A percentile compares a stretch with the other conserved stretches of the same genome.
These are phyloP conservation scores for Stemphylium lycopersici DNA, from an alignment of 2,329 filamentous ascomycete genomes.

Conservation along the genomic window DNA sequence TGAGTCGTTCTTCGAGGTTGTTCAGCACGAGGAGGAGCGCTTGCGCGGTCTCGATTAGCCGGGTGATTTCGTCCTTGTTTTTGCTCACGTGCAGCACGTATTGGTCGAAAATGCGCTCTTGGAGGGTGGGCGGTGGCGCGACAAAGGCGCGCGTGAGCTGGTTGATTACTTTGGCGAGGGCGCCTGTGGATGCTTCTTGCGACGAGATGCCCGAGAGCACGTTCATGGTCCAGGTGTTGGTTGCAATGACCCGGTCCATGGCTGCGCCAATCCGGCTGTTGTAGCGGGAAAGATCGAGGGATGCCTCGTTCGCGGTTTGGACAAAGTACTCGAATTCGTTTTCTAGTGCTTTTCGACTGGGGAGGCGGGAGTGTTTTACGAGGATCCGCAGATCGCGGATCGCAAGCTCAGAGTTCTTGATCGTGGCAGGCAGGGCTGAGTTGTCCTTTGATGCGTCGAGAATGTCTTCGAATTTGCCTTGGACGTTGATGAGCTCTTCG, in stretches of 20 bases:
- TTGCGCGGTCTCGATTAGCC: conserved; percentile 73
- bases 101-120: conserved; percentile 69
- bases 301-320: conserved; percentile 68
- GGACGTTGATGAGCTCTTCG: conserved; percentile 74
- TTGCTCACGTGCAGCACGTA: conserved; percentile 75
- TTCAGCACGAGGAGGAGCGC: conserved; percentile 69
- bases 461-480: conserved; percentile 78
- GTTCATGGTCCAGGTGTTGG: conserved; percentile 76
- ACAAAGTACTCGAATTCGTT: conserved; percentile 80
- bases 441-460: conserved; percentile 70
- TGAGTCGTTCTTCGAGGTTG: conserved; percentile 71
- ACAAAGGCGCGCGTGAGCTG: conserved; percentile 65
- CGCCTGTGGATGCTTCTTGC: conserved; percentile 48
- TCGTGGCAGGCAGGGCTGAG: conserved; percentile 73
- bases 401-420: conserved; percentile 77
- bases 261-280: conserved; percentile 76
- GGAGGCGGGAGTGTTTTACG: conserved; percentile 72
- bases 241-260: conserved; percentile 75
- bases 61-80: conserved; percentile 71
- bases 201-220: conserved; percentile 68
- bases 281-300: conserved; percentile 73
- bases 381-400: conserved; percentile 76
- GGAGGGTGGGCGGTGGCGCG: conserved; percentile 27
- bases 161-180: conserved; percentile 52
- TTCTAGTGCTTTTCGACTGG: conserved; percentile 71